Conservation (phyloP, 768 basidiomycete species). For the Auriculariales sp. region DNA sequence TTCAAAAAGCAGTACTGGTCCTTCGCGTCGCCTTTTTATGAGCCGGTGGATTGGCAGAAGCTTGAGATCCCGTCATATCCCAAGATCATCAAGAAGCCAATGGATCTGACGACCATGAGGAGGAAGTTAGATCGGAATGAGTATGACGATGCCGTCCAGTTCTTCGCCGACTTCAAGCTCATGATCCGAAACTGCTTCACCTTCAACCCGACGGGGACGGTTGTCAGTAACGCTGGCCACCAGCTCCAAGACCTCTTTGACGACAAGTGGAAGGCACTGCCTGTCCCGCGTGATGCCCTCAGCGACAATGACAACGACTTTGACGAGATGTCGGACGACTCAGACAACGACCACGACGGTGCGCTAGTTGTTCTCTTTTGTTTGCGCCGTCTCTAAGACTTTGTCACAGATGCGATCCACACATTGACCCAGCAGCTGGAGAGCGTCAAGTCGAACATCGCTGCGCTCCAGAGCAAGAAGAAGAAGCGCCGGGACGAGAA, state of each 20-base stretch:
- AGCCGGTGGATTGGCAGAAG: conserved; percentile 83
- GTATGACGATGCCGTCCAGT: conserved; percentile 65
- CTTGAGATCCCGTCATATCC: conserved; percentile 75
- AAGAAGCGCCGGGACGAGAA: conserved; percentile 61
- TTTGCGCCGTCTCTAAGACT: conserved; percentile 3
- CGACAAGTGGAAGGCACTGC: conserved; percentile 78
- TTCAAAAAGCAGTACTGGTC: conserved; percentile 62
- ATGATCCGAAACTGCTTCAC: conserved; percentile 89
- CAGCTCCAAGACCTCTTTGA: conserved; percentile 81
- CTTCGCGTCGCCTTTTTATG: conserved; percentile 75
- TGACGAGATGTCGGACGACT: conserved; percentile 47
- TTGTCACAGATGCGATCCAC: conserved; percentile 47
- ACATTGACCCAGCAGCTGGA: conserved; percentile 73
- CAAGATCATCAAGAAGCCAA: conserved; percentile 82
- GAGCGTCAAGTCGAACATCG: conserved; percentile 56
- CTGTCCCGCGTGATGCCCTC: conserved; percentile 37
- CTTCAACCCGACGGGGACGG: conserved; percentile 82
- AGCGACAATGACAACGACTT: conserved; percentile 49
- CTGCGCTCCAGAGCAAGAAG: conserved; percentile 41
- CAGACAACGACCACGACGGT: conserved; percentile 46
- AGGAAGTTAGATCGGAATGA: conserved; percentile 65
- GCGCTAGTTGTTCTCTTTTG: conserved; percentile 18
- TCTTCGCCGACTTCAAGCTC: conserved; percentile 82
- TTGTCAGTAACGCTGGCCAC: conserved; percentile 74
- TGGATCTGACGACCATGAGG: conserved; percentile 86